phyloP scores from a whole-genome alignment of 2,329 filamentous ascomycete species.

The Arthroderma uncinatum region DNA sequence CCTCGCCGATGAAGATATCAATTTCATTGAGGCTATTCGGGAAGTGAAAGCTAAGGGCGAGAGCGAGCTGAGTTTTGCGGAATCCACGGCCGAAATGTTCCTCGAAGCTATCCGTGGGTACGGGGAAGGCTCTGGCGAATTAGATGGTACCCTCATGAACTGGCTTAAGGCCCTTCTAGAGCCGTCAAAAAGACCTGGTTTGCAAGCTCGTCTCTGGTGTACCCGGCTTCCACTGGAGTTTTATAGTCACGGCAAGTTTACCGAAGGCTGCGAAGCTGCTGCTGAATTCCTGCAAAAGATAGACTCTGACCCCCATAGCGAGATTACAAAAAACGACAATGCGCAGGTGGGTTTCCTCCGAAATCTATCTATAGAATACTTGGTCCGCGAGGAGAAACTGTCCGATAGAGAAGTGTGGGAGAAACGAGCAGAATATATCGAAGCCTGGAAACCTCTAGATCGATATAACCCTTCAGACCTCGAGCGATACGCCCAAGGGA shows the following conservation, averaged over 20 bases:
- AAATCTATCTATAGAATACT: slow-evolving; percentile 3
- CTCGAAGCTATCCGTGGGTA: slow-evolving; percentile 6
- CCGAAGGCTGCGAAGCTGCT: slow-evolving; percentile 7
- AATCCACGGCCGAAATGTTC: slow-evolving; percentile 6
- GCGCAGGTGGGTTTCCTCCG: slow-evolving; percentile 5
- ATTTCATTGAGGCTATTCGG: background rate
- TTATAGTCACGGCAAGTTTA: slow-evolving; percentile 4
- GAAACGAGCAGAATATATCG: slow-evolving; percentile 5
- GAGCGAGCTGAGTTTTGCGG: background rate
- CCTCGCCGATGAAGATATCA: background rate
- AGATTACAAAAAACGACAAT: slow-evolving; percentile 3
- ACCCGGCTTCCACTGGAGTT: slow-evolving; percentile 7
- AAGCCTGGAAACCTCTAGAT: slow-evolving; percentile 6
- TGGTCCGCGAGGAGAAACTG: background rate
- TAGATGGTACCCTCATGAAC: slow-evolving; percentile 1
- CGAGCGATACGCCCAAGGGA: slow-evolving; percentile 6
- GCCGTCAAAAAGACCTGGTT: background rate
- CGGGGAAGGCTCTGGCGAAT: slow-evolving; percentile 2
- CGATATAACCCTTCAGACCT: slow-evolving; percentile 5
- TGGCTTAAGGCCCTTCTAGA: slow-evolving; percentile 3
- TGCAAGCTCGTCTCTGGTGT: slow-evolving; percentile 6
- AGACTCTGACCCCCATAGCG: background rate
- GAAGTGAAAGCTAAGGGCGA: background rate
- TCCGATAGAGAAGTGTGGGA: slow-evolving; percentile 7
- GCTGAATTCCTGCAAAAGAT: background rate